Evolutionary conservation across 805 yeast species (phyloP), one percentile per base, ranked within the genome.

Genomic region (Phaffomyces opuntiae): DNA sequence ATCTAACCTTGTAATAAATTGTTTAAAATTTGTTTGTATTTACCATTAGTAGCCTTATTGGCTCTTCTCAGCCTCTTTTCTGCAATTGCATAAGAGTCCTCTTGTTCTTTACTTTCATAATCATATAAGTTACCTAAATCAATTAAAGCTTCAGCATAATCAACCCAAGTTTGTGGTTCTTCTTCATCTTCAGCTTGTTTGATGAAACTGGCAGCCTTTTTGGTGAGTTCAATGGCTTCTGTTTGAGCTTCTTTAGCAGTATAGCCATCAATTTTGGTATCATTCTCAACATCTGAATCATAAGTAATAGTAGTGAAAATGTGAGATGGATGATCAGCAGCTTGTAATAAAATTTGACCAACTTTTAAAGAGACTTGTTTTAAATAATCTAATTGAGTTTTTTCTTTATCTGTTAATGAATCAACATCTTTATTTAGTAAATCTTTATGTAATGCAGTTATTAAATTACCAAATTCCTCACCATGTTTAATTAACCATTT

Each of bases 81-180:
- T 0, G 97, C 98, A 46, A 74, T 70, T 16, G 64, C 62, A 61
- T 90, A 90, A 42, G 75, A 67, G 6, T 69, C 55, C 49, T 83
- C 86, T 65, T 88, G 96, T 38, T 81, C 84, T 32, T 68, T 66
- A 43, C 83, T 72, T 26, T 83, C 88, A 25, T 77, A 66, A 9
- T 81, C 86, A 49, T 74, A 70, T 42, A 89, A 61, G 55, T 89
- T 90, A 14, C 90, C 96, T 53, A 86, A 66, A 14, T 84, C 77
- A 33, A 91, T 87, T 56, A 78, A 70, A 1, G 95, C 90, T 63
- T 91, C 98, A 1, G 96, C 96, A 39, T 85, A 73, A 57, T 79
- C 77, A 12, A 82, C 95, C 87, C 91, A 84, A 6, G 84, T 72
- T 48, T 81, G 83, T 0, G 95, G 95, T 36, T 83, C 87, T 39